Percentiles rank a stretch among this genome's conserved stretches.
Conservation (phyloP, 169 alveolate species). For the Cryptosporidium tyzzeri region DNA sequence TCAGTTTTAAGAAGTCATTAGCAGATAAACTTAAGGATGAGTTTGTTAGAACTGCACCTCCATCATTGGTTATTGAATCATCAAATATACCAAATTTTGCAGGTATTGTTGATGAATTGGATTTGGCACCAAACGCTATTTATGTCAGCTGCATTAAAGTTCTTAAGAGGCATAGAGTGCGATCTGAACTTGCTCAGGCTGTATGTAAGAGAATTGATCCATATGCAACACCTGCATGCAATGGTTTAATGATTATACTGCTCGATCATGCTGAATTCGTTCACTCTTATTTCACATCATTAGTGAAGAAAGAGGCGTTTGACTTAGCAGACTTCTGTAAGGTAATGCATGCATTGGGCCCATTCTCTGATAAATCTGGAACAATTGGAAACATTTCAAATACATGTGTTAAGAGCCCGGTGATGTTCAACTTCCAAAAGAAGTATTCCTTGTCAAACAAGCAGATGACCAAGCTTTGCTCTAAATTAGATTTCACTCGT, state of each 20-base stretch:
- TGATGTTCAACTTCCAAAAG: conserved; percentile 50
- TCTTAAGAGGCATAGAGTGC: conserved; percentile 31
- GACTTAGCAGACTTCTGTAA: conserved; percentile 65
- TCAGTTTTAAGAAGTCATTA: conserved; percentile 30
- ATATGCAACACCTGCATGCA: conserved; percentile 70
- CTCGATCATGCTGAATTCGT: conserved; percentile 48
- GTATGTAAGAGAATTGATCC: conserved; percentile 68
- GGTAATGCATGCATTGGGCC: conserved; percentile 30
- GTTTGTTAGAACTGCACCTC: conserved; percentile 61
- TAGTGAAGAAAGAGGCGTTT: conserved; percentile 51
- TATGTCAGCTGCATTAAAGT: conserved; percentile 52
- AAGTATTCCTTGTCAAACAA: conserved; percentile 24
- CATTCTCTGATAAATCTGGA: conserved; percentile 21
- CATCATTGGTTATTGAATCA: conserved; percentile 21
- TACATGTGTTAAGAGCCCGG: conserved; percentile 24
- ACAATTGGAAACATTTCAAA: conserved; percentile 33
- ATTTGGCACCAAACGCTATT: conserved; percentile 43
- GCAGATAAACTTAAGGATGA: conserved; percentile 15
- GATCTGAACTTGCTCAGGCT: conserved; percentile 59
- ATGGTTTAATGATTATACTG: conserved; percentile 53
- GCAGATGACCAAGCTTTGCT: conserved; percentile 61
- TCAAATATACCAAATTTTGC: conserved; percentile 25
- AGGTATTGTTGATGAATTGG: background rate
- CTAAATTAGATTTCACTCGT: conserved; percentile 64
- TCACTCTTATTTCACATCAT: conserved; percentile 41